These are phyloP conservation scores for Meyerozyma smithsonii DNA, from an alignment of 1,139 yeast species.

Conservation along the genomic window DNA sequence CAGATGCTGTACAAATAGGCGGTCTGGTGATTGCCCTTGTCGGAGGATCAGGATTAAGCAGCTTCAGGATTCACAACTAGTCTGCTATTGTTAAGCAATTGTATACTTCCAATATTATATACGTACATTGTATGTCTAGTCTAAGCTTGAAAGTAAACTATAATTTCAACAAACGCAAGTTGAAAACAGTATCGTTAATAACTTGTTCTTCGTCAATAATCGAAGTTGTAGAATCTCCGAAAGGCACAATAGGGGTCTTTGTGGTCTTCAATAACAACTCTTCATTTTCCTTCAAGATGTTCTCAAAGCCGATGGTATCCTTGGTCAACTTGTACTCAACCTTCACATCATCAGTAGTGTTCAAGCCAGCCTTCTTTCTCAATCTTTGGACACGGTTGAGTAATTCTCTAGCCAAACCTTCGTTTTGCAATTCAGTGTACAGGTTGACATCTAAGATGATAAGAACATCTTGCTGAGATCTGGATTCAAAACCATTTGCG, in stretches of 20 bases:
- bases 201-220: conserved; percentile 88
- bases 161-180: conserved; percentile 70
- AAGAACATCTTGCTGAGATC: conserved; percentile 85
- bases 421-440: conserved; percentile 84
- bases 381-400: conserved; percentile 96
- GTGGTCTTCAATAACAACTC: conserved; percentile 75
- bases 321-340: conserved; percentile 73
- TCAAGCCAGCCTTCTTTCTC: conserved; percentile 93
- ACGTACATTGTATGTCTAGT: not conserved
- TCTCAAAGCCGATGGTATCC: conserved; percentile 67
- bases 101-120: not conserved
- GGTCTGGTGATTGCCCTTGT: conserved; percentile 33
- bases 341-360: conserved; percentile 89
- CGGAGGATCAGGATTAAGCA: conserved; percentile 71
- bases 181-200: conserved; percentile 80
- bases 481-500: conserved; percentile 71
- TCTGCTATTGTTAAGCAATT: not conserved
- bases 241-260: conserved; percentile 52
- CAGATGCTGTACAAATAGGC: conserved; percentile 33
- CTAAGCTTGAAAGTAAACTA: conserved; percentile 15
- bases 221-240: conserved; percentile 36
- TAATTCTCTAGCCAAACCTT: conserved; percentile 94
- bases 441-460: conserved; percentile 84
- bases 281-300: conserved; percentile 59
- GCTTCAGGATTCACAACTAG: not conserved